Evolutionary conservation across 345 rosid genomes (phyloP).

Genomic region (Hypericum perforatum): DNA sequence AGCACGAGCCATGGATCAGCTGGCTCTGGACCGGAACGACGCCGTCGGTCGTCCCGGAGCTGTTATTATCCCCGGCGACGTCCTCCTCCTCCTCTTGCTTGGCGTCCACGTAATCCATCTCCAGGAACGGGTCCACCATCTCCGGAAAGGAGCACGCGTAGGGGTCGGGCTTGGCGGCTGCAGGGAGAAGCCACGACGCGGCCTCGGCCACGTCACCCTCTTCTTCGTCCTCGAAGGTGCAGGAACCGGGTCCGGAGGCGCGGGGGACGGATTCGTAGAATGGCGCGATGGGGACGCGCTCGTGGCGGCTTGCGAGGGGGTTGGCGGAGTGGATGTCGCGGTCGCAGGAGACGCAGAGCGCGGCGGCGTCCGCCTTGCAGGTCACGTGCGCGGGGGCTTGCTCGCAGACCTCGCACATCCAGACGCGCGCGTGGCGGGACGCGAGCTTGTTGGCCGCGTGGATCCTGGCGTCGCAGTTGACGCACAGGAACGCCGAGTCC

Average conservation of each 20-base stretch:
- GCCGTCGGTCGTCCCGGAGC: constrained; percentile 25
- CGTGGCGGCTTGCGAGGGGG: constrained; percentile 35
- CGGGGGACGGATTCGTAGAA: constrained; percentile 20
- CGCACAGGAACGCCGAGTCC: constrained; percentile 31
- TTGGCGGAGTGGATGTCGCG: constrained; percentile 38
- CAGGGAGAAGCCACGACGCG: constrained; percentile 73
- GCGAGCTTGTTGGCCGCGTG: constrained; percentile 20
- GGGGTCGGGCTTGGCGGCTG: not conserved
- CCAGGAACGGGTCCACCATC: constrained; percentile 57
- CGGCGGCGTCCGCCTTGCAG: constrained; percentile 40
- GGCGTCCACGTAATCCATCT: constrained; percentile 50
- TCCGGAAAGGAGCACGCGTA: constrained; percentile 40
- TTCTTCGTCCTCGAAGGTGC: constrained; percentile 46
- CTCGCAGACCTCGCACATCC: constrained; percentile 40
- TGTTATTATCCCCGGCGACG: constrained; percentile 37
- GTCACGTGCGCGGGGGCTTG: constrained; percentile 36
- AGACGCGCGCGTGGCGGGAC: constrained; percentile 24
- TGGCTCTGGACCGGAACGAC: constrained; percentile 58
- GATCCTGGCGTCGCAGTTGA: constrained; percentile 23
- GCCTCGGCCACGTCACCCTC: constrained; percentile 66
- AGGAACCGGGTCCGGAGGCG: constrained; percentile 2
- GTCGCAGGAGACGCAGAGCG: constrained; percentile 32
- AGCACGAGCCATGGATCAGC: constrained; percentile 37
- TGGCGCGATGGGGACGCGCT: constrained; percentile 30
- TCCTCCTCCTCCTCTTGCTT: constrained; percentile 69